Conservation (phyloP, 768 basidiomycete species). For the Termitomyces sp. region DNA sequence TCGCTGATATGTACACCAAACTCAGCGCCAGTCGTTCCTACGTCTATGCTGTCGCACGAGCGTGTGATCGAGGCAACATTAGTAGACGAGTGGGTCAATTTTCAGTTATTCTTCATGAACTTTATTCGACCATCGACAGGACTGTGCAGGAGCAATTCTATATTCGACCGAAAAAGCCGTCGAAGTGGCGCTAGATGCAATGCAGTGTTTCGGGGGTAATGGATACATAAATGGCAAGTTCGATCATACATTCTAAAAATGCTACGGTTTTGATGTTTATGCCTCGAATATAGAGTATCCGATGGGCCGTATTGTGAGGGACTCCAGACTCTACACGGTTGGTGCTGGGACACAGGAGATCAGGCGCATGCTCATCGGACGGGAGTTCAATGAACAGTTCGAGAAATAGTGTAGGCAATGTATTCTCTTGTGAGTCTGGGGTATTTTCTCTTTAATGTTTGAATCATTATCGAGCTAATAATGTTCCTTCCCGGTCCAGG, state of each 20-base stretch:
- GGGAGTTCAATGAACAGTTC: conserved; percentile 81
- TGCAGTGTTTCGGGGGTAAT: conserved; percentile 93
- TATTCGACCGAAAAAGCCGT: conserved; percentile 92
- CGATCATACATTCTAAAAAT: conserved; percentile 4
- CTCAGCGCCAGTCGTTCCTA: conserved; percentile 84
- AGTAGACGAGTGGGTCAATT: conserved; percentile 61
- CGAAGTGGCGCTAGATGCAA: conserved; percentile 85
- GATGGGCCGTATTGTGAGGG: conserved; percentile 80
- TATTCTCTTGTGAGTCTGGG: not conserved
- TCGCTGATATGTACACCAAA: conserved; percentile 94
- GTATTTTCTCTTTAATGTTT: conserved; percentile 6
- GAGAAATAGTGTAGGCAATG: conserved; percentile 16
- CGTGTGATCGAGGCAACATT: conserved; percentile 75
- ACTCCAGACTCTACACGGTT: conserved; percentile 85
- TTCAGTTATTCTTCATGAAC: not conserved
- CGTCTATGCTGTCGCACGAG: conserved; percentile 88
- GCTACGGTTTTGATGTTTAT: not conserved
- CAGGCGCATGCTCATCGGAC: conserved; percentile 87
- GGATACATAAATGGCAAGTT: conserved; percentile 86
- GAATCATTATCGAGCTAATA: conserved; percentile 2
- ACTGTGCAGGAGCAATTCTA: conserved; percentile 91
- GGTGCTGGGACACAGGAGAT: conserved; percentile 98
- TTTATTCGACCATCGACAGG: conserved; percentile 37
- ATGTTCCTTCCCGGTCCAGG: conserved; percentile 12
- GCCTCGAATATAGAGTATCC: conserved; percentile 64